Evolutionary conservation across 768 basidiomycete species (phyloP), one percentile per base, ranked within the genome.

Genomic region (Boletus vinaceobasis): DNA sequence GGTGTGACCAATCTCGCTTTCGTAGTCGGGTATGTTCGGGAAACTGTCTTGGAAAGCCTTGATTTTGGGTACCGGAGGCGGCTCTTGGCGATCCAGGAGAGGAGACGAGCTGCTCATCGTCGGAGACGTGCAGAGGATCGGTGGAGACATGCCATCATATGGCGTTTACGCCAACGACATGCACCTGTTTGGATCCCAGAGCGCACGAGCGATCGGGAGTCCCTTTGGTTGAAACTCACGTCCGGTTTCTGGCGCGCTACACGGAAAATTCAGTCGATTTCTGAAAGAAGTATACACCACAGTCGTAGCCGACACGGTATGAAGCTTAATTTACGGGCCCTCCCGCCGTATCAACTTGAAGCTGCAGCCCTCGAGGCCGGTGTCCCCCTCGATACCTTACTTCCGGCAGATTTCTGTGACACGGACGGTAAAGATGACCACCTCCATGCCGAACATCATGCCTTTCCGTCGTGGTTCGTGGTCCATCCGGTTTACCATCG

Each of bases 41-140:
- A 88, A 62, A 86, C 83, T 0, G 77, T 92, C 27, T 74, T 90
- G 29, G 92, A 93, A 69, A 80, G 81, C 2, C 77, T 87, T 43
- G 83, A 90, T 60, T 75, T 84, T n/a, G 77, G 78, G 0, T 86
- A 87, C 63, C 79, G 79, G 31, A 77, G 72, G 53, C 83, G 87
- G 8, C 62, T 86, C 48, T 68, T 73, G 26, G 71, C 67, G 1
- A 70, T 82, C n/a, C 75, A 77, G 19, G 71, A 69, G 39, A 76
- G 73, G 33, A 75, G 85, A 26, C 75, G 76, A 32, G 73, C 74
- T 19, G 71, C 67, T 15, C 70, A 67, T 32, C 70, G 70, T 46
- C 77, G 77, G 48, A 74, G 74, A 10, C 75, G 78, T 7, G 79
- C 82, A 43, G 74, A 76, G 42, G 60, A 58, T 15, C 79, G 83